These are phyloP conservation scores for Neocallimastix lanati DNA, from an alignment of 192 early-diverging fungal species.

Conservation along the genomic window DNA sequence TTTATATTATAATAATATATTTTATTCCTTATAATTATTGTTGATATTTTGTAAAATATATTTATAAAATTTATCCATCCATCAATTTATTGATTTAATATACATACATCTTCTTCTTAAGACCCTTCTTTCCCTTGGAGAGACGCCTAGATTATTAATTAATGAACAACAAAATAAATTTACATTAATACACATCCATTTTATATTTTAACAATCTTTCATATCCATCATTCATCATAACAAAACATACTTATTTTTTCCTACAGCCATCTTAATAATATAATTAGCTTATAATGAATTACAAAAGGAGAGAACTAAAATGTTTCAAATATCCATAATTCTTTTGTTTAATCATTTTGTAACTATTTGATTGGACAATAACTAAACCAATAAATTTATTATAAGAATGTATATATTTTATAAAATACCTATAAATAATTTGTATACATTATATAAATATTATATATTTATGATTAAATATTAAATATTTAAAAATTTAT, in stretches of 20 bases:
- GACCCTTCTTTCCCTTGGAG: constrained; percentile 96
- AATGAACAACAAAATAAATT: neutral
- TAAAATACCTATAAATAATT: no score
- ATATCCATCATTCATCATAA: neutral
- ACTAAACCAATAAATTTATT: neutral
- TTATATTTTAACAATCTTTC: neutral
- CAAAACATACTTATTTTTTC: neutral
- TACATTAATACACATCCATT: neutral
- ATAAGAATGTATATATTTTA: neutral
- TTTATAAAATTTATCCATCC: constrained; percentile 9
- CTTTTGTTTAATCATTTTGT: neutral
- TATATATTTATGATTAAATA: no score
- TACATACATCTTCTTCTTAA: constrained; percentile 95
- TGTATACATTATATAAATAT: no score
- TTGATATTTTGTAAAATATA: no score
- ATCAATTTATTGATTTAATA: constrained; percentile 8
- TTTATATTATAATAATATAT: no score
- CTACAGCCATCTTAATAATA: neutral
- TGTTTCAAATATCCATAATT: neutral
- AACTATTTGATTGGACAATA: neutral
- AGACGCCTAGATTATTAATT: constrained; percentile 36
- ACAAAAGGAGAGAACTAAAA: neutral
- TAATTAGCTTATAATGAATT: neutral
- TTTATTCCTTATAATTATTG: no score
- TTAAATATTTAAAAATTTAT: no score